Conservation (phyloP, 192 early-diverging fungal genomes). For the Podochytrium sp. region DNA sequence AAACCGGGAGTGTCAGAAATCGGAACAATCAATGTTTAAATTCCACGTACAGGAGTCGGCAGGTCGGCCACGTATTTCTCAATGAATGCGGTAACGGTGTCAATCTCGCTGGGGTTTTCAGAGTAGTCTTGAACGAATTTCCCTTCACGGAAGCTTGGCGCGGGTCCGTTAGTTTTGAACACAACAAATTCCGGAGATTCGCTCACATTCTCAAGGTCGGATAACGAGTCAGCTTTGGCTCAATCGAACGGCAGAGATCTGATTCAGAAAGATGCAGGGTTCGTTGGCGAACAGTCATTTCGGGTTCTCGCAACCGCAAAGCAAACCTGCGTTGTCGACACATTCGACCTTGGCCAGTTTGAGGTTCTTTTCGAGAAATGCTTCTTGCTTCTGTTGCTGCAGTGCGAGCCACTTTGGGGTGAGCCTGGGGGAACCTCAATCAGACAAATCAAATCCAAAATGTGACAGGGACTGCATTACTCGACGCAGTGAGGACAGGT, state of each 20-base stretch:
- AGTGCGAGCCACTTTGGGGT: constrained; percentile 18
- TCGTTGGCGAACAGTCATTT: too few species aligned
- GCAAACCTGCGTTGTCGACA: neutral
- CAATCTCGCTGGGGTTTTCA: neutral
- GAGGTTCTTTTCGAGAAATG: neutral
- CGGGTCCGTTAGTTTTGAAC: neutral
- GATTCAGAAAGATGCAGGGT: too few species aligned
- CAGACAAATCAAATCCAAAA: neutral
- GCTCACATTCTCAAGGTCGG: neutral
- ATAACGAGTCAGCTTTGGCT: neutral
- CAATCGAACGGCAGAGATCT: neutral
- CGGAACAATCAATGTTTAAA: too few species aligned
- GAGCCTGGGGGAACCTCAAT: neutral
- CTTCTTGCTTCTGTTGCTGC: neutral
- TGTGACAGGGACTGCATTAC: neutral
- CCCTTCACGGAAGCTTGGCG: neutral
- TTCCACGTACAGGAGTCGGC: neutral
- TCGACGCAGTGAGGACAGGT: constrained; percentile 7
- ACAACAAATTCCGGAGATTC: neutral
- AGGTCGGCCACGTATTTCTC: neutral
- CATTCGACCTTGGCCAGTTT: constrained; percentile 18
- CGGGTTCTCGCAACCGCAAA: too few species aligned
- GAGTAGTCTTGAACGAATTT: neutral
- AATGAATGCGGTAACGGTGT: neutral
- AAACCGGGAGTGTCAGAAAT: too few species aligned